phyloP scores from a whole-genome alignment of 2,329 filamentous ascomycete species.

The Colletotrichum sp. region DNA sequence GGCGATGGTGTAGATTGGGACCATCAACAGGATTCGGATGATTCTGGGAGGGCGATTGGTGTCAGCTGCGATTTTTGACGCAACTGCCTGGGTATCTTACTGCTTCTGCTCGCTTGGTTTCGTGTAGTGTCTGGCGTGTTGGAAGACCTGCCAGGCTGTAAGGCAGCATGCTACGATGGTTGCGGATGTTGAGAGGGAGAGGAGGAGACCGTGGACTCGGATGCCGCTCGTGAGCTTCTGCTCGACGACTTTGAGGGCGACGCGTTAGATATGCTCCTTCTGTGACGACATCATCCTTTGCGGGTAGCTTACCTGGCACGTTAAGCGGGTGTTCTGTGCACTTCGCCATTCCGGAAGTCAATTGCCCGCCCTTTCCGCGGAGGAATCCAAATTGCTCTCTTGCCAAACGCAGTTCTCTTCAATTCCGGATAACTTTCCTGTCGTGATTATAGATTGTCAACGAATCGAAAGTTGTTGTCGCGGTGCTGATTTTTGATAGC shows the following conservation, averaged over 20 bases:
- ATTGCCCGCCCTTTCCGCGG: neutral
- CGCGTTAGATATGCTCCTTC: neutral
- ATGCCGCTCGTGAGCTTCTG: neutral
- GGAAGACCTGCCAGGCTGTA: neutral
- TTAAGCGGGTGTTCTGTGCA: neutral
- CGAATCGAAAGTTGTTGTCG: fast-evolving
- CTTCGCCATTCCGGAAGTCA: neutral
- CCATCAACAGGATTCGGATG: neutral
- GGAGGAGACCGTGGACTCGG: neutral
- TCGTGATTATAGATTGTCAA: neutral
- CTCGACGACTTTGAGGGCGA: neutral
- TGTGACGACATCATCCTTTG: neutral
- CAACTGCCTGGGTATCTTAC: neutral
- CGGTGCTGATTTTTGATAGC: neutral
- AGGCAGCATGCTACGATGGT: neutral
- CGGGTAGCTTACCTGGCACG: neutral
- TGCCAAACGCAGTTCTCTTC: neutral
- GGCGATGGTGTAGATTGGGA: neutral
- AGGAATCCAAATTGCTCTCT: neutral
- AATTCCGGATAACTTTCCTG: neutral
- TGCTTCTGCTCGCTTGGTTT: neutral
- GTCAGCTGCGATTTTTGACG: fast-evolving
- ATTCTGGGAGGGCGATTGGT: neutral
- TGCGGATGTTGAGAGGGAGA: neutral
- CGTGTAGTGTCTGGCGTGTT: neutral